phyloP scores from a whole-genome alignment of 345 rosid genomes.

The Brassica rapa region DNA sequence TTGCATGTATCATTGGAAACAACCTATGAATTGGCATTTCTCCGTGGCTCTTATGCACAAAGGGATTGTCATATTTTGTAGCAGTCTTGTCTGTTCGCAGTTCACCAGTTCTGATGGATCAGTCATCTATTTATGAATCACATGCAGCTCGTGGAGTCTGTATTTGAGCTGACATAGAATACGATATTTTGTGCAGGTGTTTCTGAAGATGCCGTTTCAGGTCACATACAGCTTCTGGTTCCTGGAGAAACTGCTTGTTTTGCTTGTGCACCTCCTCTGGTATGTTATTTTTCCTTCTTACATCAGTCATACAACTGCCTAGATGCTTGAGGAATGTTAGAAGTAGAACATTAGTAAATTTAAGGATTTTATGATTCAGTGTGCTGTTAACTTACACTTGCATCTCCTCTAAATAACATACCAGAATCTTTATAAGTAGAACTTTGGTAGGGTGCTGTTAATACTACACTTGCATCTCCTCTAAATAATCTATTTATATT shows the following conservation, averaged over 20 bases:
- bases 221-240: constrained; percentile 90
- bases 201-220: constrained; percentile 98
- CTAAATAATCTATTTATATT: not conserved
- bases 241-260: constrained; percentile 98
- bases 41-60: not conserved
- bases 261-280: constrained; percentile 98
- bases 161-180: constrained; percentile 4
- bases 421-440: too few species aligned
- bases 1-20: not conserved
- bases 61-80: too few species aligned
- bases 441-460: not conserved
- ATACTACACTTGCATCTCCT: constrained; percentile 1
- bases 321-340: not conserved
- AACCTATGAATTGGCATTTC: not conserved
- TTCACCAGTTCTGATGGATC: too few species aligned
- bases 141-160: too few species aligned
- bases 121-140: too few species aligned
- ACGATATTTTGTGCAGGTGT: constrained; percentile 60
- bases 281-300: constrained; percentile 34
- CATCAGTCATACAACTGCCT: not conserved
- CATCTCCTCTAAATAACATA: not conserved
- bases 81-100: too few species aligned
- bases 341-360: constrained; percentile 12
- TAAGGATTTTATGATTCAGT: constrained; percentile 3
- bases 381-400: not conserved